Conservation (phyloP, 257 asterid genomes). For the Penstemon davidsonii region DNA sequence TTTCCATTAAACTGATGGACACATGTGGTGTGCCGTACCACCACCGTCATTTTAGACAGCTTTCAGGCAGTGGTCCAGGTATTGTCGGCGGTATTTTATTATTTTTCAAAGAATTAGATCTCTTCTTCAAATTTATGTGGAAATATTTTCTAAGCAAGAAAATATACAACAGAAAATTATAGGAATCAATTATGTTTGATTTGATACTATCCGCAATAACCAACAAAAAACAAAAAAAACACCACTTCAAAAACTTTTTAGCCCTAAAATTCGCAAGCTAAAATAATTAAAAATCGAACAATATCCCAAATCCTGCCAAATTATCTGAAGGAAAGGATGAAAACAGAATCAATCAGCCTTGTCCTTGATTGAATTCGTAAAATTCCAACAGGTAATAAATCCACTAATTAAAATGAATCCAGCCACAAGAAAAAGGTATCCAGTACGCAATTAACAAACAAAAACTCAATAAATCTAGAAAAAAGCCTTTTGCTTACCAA, state of each 20-base stretch:
- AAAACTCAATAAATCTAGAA: neutral
- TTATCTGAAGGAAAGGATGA: too few relatives aligned
- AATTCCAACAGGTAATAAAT: too few relatives aligned
- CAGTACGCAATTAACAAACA: neutral
- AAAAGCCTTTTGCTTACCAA: neutral
- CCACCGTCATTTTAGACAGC: slow-evolving; percentile 7
- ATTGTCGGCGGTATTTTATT: too few relatives aligned
- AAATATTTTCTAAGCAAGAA: neutral
- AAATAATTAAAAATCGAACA: too few relatives aligned
- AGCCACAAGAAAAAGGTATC: neutral
- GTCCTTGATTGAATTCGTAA: too few relatives aligned
- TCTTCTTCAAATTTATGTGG: too few relatives aligned
- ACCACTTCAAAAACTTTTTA: too few relatives aligned
- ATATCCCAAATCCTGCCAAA: too few relatives aligned
- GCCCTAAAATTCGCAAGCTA: too few relatives aligned
- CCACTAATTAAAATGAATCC: neutral
- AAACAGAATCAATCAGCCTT: too few relatives aligned
- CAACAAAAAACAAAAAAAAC: too few relatives aligned
- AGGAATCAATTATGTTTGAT: neutral
- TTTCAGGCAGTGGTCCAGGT: neutral
- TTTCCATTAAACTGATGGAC: neutral
- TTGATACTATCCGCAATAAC: too few relatives aligned
- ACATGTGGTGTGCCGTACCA: neutral
- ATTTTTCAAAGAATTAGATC: neutral
- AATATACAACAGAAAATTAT: neutral